These are phyloP conservation scores for Fusarium papillatum DNA, from an alignment of 2,329 filamentous ascomycete genomes.

Conservation along the genomic window DNA sequence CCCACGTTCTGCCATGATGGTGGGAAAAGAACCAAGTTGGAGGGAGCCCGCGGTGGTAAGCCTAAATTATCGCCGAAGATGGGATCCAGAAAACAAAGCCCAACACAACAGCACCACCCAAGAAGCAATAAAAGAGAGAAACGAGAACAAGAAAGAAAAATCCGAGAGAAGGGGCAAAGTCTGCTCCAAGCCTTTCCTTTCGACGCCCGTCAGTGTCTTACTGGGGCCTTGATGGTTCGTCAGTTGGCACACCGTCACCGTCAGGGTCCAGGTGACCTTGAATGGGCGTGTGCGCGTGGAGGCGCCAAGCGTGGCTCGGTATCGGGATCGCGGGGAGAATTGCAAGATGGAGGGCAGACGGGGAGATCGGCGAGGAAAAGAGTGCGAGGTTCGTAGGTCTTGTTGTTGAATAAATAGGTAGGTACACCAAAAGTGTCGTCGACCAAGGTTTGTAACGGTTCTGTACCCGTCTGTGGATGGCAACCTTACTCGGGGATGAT, in stretches of 20 bases:
- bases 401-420: constrained; percentile 7
- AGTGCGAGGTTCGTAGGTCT: background rate
- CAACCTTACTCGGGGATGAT: constrained; percentile 22
- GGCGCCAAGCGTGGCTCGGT: constrained; percentile 37
- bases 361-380: background rate
- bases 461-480: constrained; percentile 16
- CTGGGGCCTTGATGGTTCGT: constrained; percentile 31
- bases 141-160: constrained; percentile 4
- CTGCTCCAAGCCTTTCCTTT: constrained; percentile 16
- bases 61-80: background rate
- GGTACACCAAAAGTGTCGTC: background rate
- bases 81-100: constrained; percentile 5
- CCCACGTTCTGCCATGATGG: constrained; percentile 49
- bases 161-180: constrained; percentile 8
- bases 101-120: background rate
- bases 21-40: background rate
- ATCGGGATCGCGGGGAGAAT: constrained; percentile 34
- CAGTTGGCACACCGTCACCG: constrained; percentile 38
- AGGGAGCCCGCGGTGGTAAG: background rate
- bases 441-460: background rate
- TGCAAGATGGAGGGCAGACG: background rate
- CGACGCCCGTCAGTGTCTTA: constrained; percentile 31
- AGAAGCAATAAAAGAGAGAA: background rate
- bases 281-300: constrained; percentile 25
- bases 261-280: constrained; percentile 41